Evolutionary conservation across 768 basidiomycete species (phyloP).

Genomic region (Zangia roseola): DNA sequence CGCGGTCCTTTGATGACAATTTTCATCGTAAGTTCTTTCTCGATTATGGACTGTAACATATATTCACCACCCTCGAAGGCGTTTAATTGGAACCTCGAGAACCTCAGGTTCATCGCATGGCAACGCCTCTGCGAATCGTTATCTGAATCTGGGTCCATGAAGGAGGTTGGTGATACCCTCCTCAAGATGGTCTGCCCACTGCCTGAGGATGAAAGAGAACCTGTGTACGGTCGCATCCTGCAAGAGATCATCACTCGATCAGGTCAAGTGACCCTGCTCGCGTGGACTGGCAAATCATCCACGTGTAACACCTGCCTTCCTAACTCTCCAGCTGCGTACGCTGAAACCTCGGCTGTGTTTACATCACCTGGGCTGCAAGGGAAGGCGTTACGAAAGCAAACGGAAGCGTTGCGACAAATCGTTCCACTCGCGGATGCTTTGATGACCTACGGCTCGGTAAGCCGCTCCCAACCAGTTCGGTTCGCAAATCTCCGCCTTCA

Average conservation of each 20-base stretch:
- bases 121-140: neutral
- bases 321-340: neutral
- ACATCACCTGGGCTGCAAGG: too few relatives aligned
- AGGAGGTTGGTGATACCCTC: neutral
- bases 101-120: neutral
- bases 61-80: neutral
- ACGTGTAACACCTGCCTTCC: conserved; percentile 2
- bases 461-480: too few relatives aligned
- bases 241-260: neutral
- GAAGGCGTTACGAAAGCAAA: too few relatives aligned
- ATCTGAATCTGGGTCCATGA: neutral
- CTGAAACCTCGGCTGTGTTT: too few relatives aligned
- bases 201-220: neutral
- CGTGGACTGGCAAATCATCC: conserved; percentile 1
- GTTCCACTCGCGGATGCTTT: too few relatives aligned
- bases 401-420: too few relatives aligned
- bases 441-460: too few relatives aligned
- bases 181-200: neutral
- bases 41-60: neutral
- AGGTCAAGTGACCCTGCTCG: neutral
- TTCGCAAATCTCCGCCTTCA: too few relatives aligned
- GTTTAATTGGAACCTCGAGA: neutral
- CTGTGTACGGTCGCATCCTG: neutral
- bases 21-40: too few relatives aligned
- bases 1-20: too few relatives aligned